Evolutionary conservation across 805 yeast species (phyloP), one percentile per base, ranked within the genome.

Genomic region (Candida takata): DNA sequence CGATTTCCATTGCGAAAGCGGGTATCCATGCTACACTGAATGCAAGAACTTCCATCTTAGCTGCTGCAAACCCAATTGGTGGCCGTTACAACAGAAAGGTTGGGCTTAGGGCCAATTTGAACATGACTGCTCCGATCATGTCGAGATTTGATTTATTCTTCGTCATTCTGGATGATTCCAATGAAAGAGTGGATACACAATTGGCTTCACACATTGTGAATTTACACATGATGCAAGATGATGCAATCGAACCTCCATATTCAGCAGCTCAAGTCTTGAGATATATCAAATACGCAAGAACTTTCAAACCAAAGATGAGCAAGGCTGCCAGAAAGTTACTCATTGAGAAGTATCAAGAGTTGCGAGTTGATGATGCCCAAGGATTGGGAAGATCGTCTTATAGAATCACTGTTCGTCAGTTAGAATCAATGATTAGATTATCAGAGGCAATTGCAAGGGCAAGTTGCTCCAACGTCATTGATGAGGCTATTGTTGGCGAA

Each of bases 51-150:
- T 86, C 97, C 0, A 92, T 92, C 49, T 64, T 92, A 33, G 98
- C 98, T 0, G 97, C 98, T n/a, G 98, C 98, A 1, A 92, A 92
- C 58, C 98, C 98, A 16, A 77, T 92, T 38, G 94, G 87, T n/a
- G 98, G 98, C 34, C 69, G 98, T 51, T 92, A 92, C 59, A 90
- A 92, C 60, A 73, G 95, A 38, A 87, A 85, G 54, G 58, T 78
- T 33, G 84, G 95, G 2, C 68, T 92, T 41, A 69, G 95, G 44
- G 78, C 94, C 33, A 92, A 92, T 55, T 69, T 92, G 54, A 79
- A 82, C 52, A 86, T 92, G 96, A 84, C 95, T 12, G 97, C 97
- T 1, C 98, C 98, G 2, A 92, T 92, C 56, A 92, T 92, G 96
- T 90, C 97, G 21, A 78, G 98, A 62, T 92, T 92, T 58, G 98